phyloP scores from a whole-genome alignment of 164 flowering plant species.

The Aristolochia californica region DNA sequence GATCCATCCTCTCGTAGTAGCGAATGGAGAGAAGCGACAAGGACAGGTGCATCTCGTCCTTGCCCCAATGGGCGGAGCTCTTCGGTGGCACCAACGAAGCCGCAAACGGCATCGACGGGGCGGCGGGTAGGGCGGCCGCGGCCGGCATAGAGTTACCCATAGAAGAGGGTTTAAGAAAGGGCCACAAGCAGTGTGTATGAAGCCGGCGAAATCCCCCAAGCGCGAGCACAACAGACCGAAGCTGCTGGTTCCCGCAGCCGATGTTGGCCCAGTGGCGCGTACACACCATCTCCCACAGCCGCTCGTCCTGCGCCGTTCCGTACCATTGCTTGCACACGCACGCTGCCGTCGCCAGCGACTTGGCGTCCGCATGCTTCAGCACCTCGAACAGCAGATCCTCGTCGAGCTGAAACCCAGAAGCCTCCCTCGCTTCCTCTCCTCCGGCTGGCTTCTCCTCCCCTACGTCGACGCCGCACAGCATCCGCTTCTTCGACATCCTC shows the following conservation, averaged over 20 bases:
- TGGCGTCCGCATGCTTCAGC: slow-evolving; percentile 73
- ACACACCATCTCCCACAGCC: slow-evolving; percentile 95
- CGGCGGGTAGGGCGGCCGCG: slow-evolving; percentile 10
- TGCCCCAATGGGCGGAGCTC: slow-evolving; percentile 49
- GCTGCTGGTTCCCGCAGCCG: slow-evolving; percentile 52
- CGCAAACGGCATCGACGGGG: neutral
- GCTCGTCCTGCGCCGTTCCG: slow-evolving; percentile 72
- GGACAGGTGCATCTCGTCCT: slow-evolving; percentile 80
- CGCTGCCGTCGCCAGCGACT: slow-evolving; percentile 51
- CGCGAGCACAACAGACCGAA: slow-evolving; percentile 78
- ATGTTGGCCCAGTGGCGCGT: slow-evolving; percentile 55
- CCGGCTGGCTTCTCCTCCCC: too few relatives aligned
- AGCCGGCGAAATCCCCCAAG: slow-evolving; percentile 89
- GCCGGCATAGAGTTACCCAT: slow-evolving; percentile 13
- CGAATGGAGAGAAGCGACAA: slow-evolving; percentile 70
- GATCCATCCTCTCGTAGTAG: slow-evolving; percentile 74
- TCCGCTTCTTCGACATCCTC: too few relatives aligned
- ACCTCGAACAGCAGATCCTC: slow-evolving; percentile 78
- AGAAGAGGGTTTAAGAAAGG: slow-evolving; percentile 36
- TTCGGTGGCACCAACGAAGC: slow-evolving; percentile 9
- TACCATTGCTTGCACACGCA: slow-evolving; percentile 84
- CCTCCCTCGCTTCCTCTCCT: slow-evolving; percentile 12
- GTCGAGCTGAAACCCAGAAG: slow-evolving; percentile 32
- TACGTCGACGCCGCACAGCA: too few relatives aligned
- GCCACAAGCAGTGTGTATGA: slow-evolving; percentile 59